A percentile compares a stretch with the other conserved stretches of the same genome.
Conservation (phyloP, 1,139 yeast genomes). For the Blastobotrys petasosporus region DNA sequence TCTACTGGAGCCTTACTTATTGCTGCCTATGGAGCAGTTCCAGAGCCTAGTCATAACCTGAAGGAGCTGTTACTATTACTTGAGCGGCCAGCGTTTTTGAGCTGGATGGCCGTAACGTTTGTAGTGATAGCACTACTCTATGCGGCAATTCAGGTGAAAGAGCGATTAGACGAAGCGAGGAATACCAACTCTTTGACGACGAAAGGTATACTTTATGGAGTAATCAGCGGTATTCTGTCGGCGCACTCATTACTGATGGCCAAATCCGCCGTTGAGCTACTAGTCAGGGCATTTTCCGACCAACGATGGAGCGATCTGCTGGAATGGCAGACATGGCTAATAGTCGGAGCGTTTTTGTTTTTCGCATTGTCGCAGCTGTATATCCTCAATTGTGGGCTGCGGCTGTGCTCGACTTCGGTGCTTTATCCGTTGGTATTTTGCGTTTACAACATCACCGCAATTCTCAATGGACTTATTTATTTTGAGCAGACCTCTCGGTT, state of each 20-base stretch:
- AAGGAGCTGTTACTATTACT: conserved; percentile 42
- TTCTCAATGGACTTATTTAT: conserved; percentile 66
- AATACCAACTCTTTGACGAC: conserved; percentile 7
- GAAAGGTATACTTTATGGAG: conserved; percentile 59
- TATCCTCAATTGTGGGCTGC: conserved; percentile 68
- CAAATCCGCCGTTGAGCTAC: conserved; percentile 70
- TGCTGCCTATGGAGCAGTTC: conserved; percentile 62
- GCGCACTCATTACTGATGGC: conserved; percentile 85
- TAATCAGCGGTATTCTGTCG: conserved; percentile 70
- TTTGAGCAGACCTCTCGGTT: conserved; percentile 47
- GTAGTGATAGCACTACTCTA: conserved; percentile 29
- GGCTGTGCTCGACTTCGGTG: conserved; percentile 67
- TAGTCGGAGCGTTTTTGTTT: conserved; percentile 53
- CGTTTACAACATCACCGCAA: conserved; percentile 68
- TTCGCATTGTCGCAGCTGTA: conserved; percentile 72
- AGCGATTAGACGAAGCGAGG: conserved; percentile 3
- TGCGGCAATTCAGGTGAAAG: conserved; percentile 17
- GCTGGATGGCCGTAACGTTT: conserved; percentile 42
- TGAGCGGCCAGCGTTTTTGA: conserved; percentile 37
- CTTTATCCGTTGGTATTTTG: conserved; percentile 83
- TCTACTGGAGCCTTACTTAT: conserved; percentile 73
- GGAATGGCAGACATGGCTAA: conserved; percentile 40
- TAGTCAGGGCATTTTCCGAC: conserved; percentile 35
- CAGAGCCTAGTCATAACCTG: conserved; percentile 48
- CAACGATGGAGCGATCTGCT: conserved; percentile 31